phyloP scores from a whole-genome alignment of 495 filamentous ascomycete genomes.

The Aspergillus cristatus region DNA sequence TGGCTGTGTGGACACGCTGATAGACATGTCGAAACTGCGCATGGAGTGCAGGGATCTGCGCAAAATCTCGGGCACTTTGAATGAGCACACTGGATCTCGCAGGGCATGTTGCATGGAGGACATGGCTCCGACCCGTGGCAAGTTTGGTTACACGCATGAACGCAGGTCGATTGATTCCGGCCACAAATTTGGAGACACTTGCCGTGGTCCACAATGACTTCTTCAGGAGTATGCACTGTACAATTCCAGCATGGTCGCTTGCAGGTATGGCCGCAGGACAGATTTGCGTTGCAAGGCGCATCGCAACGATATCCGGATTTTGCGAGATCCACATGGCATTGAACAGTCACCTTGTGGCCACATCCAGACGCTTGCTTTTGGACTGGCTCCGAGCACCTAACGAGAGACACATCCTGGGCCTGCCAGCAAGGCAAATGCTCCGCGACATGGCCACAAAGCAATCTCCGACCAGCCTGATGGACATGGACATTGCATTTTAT shows the following conservation, averaged over 20 bases:
- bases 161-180: slow-evolving; percentile 46
- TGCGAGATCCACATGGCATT: slow-evolving; percentile 40
- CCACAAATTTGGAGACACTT: slow-evolving; percentile 45
- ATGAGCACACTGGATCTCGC: slow-evolving; percentile 55
- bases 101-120: slow-evolving; percentile 43
- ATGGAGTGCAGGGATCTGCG: slow-evolving; percentile 56
- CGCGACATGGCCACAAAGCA: slow-evolving; percentile 33
- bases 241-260: slow-evolving; percentile 42
- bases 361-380: slow-evolving; percentile 42
- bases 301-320: slow-evolving; percentile 32
- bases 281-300: slow-evolving; percentile 30
- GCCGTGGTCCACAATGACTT: slow-evolving; percentile 32
- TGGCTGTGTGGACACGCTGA: slow-evolving; percentile 48
- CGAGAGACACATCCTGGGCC: slow-evolving; percentile 26
- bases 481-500: slow-evolving; percentile 34
- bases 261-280: slow-evolving; percentile 58
- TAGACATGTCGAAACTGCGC: slow-evolving; percentile 45
- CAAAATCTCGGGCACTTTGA: slow-evolving; percentile 51
- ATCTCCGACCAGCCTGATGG: slow-evolving; percentile 19
- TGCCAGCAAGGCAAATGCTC: slow-evolving; percentile 43
- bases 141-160: slow-evolving; percentile 40
- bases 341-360: slow-evolving; percentile 39
- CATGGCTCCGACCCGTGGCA: slow-evolving; percentile 51
- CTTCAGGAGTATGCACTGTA: slow-evolving; percentile 14
- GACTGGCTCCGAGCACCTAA: slow-evolving; percentile 32